Percentiles rank a stretch among this genome's conserved stretches.
These are phyloP conservation scores for Piper longum DNA, from an alignment of 164 flowering plant genomes.

Conservation along the genomic window DNA sequence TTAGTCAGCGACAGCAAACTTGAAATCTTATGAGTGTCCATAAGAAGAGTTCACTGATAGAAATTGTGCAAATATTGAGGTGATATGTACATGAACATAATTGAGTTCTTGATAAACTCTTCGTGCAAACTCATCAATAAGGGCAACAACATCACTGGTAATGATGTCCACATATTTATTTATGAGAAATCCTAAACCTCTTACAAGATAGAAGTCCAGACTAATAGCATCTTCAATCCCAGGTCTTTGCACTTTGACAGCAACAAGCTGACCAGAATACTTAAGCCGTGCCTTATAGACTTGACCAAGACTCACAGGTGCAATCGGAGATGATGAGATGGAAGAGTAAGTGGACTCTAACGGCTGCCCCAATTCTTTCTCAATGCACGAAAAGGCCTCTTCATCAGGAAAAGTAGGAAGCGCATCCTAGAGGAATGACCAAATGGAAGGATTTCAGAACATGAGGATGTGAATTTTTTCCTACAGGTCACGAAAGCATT, in stretches of 20 bases:
- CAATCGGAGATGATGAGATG: constrained; percentile 80
- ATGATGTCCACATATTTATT: constrained; percentile 73
- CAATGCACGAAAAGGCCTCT: constrained; percentile 84
- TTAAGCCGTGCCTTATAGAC: constrained; percentile 87
- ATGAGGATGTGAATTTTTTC: too few relatives aligned
- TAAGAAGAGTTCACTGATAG: not conserved
- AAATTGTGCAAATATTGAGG: not conserved
- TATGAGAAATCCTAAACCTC: constrained; percentile 64
- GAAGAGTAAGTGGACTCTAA: constrained; percentile 66
- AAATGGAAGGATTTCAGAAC: too few relatives aligned
- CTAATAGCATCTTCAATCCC: constrained; percentile 88
- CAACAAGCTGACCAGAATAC: constrained; percentile 68
- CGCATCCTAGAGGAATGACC: too few relatives aligned
- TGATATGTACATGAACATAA: constrained; percentile 73
- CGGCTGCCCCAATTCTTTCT: constrained; percentile 59
- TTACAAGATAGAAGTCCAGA: constrained; percentile 74
- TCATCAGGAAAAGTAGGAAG: constrained; percentile 89
- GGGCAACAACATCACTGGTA: constrained; percentile 81
- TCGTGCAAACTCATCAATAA: constrained; percentile 87
- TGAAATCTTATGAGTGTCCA: not conserved
- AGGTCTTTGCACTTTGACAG: constrained; percentile 96
- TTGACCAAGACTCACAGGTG: constrained; percentile 99
- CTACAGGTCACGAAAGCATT: too few relatives aligned
- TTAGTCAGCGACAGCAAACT: not conserved
- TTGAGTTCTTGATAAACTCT: constrained; percentile 97